A percentile compares a stretch with the other conserved stretches of the same genome.
Evolutionary conservation across 2,329 filamentous ascomycete species (phyloP).

Genomic region (Lasiodiplodia gonubiensis): DNA sequence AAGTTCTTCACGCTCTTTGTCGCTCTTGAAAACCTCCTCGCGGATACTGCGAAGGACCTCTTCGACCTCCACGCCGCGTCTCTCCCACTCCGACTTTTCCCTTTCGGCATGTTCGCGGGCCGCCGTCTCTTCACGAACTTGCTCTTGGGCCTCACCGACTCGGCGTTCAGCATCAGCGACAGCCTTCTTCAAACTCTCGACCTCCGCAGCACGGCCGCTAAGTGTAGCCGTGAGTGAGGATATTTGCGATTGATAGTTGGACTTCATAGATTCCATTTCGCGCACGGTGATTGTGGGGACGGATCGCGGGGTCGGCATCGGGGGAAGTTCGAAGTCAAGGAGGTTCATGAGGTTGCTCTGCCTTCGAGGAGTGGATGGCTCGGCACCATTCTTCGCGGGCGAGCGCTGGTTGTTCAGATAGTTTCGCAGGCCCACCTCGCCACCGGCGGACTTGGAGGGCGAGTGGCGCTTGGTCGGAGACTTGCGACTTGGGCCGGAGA

Average conservation of each 20-base stretch:
- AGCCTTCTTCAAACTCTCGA: conserved; percentile 82
- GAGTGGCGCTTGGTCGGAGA: conserved; percentile 52
- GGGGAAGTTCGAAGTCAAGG: conserved; percentile 92
- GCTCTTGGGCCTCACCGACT: conserved; percentile 83
- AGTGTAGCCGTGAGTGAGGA: conserved; percentile 91
- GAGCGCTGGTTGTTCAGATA: conserved; percentile 50
- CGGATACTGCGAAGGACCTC: conserved; percentile 77
- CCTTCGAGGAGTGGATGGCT: conserved; percentile 58
- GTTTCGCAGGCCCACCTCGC: conserved; percentile 55
- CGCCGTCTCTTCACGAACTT: conserved; percentile 76
- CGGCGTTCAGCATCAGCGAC: conserved; percentile 90
- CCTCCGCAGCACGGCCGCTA: conserved; percentile 91
- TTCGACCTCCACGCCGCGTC: conserved; percentile 84
- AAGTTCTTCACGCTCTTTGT: conserved; percentile 81
- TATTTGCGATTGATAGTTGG: conserved; percentile 87
- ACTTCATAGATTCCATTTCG: conserved; percentile 92
- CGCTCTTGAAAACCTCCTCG: conserved; percentile 77
- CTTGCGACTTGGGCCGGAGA: conserved; percentile 49
- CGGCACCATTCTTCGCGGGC: conserved; percentile 46
- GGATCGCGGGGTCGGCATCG: conserved; percentile 87
- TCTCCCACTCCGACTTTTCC: conserved; percentile 84
- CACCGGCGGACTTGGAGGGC: conserved; percentile 56
- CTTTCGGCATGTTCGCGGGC: conserved; percentile 73
- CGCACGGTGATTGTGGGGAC: conserved; percentile 89
- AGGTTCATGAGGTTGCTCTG: conserved; percentile 65